Evolutionary conservation across 352 stramenopile genomes (phyloP), one percentile per base, ranked within the genome.

Genomic region (Thraustotheca clavata): DNA sequence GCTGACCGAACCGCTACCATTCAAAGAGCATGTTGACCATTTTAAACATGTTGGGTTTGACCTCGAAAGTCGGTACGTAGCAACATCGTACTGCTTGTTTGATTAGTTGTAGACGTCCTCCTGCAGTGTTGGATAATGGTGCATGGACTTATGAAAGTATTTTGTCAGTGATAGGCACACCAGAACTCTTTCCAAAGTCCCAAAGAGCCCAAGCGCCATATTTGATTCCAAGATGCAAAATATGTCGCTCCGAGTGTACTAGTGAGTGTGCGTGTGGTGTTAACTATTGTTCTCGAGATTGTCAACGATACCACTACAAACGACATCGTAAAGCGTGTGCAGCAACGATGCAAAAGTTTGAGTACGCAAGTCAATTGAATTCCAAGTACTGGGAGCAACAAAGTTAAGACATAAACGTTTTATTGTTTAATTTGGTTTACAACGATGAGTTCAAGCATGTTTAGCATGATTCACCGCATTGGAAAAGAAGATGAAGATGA

Each of bases 201-300:
- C 16, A 57, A n/a, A 40, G 38, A 18, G 41, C 57, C 12, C 12
- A 43, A 9, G 24, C 57, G n/a, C 35, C 38, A 32, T 26, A 43
- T 4, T 22, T 65, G 16, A 35, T 65, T 3, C 36, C 57, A 7
- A 40, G 57, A 20, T 65, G 57, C 41, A 32, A 36, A 40, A 33
- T 55, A 32, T 65, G 57, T 33, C 46, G 31, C 16, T 55, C 20
- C 38, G 57, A 65, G 20, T 65, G 57, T 32, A 65, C 57, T 12
- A 54, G 38, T 46, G 57, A 65, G 39, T 65, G 57, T 32, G 8
- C 38, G n/a, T 65, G 57, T 20, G 57, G 57, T 32, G 39, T 33
- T 4, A 34, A 50, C 22, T 65, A 47, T 40, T 65, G 57, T 24
- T 65, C 57, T 24, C 38, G 57, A 18, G 57, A 65, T 16, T 65